Base-by-base conservation (phyloP, 2,329 filamentous ascomycete genomes). In the Alternaria infectoria region DNA sequence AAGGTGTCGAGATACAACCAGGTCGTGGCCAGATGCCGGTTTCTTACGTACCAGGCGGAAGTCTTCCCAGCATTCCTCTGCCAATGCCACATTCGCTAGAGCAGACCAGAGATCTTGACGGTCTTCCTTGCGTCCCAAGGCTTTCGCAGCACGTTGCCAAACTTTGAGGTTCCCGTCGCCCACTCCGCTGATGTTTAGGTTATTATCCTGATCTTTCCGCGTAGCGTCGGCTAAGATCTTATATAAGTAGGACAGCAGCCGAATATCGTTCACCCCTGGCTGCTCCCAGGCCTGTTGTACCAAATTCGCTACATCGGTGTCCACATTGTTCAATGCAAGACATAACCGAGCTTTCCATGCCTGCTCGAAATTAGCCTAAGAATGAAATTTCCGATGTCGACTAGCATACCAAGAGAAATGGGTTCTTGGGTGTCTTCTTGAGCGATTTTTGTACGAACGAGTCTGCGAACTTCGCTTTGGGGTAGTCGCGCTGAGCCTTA, bases 381-480 rank as follows among this genome's bases (percentile, higher is more conserved):
- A 49, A 21, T 49, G 57, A 19, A 52, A 17, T 36, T 19, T 3
- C 12, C 17, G 26, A 25, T 3, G 32, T 15, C 63, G 43, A 40
- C 15, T 19, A 4, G 23, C 64, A 46, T 74, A 76, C 77, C 51
- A 72, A 54, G 26, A 80, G 66, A 65, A 77, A 80, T n/a, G 78
- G 75, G 54, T 81, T 78, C 23, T 71, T 68, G 17, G 77, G 73
- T 9, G 69, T 70, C 60, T 79, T 80, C 64, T 80, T 79, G 25
- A 80, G 69, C 40, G 73, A 69, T 60, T 76, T 79, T 40, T 67
- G 66, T 25, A 76, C 74, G 44, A 77, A 74, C 21, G 71, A 68
- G 19, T 75, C 65, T 46, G 77, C 79, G 55, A 74, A 73, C 67
- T 79, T 80, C 40, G 76, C 69, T 63, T 75, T 79, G 13, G 75